Evolutionary conservation across 139 green algal genomes (phyloP).

Genomic region (Chlorella sp.): DNA sequence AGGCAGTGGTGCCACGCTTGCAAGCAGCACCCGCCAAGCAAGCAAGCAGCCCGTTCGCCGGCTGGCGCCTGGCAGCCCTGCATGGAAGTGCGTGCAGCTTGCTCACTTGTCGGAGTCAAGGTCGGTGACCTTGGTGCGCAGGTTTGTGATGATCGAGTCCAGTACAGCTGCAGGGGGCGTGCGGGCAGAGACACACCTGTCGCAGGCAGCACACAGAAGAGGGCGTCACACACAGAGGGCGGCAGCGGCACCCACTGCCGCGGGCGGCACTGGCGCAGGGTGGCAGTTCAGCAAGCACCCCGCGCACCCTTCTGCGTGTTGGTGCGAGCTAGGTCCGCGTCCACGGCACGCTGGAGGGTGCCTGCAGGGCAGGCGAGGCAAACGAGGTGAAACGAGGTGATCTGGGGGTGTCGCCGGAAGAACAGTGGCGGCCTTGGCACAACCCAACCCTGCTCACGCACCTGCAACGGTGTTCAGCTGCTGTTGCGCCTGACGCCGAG

Average conservation of each 20-base stretch:
- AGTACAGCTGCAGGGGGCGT: slow-evolving; percentile 30
- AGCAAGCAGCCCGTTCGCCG: neutral
- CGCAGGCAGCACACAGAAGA: neutral
- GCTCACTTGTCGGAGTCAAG: slow-evolving; percentile 45
- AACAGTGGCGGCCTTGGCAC: too few relatives aligned
- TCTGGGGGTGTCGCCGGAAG: neutral
- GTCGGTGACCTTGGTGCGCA: slow-evolving; percentile 42
- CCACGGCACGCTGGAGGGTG: neutral
- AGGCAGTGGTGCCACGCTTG: too few relatives aligned
- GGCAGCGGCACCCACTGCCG: neutral
- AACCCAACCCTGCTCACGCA: neutral
- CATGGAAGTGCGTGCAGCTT: too few relatives aligned
- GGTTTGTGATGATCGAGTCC: slow-evolving; percentile 41
- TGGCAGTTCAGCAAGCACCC: neutral
- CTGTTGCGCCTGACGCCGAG: slow-evolving; percentile 1
- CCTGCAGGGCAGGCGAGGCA: neutral
- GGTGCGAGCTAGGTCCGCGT: neutral
- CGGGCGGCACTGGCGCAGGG: neutral
- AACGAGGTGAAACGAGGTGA: neutral
- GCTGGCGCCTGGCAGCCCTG: neutral
- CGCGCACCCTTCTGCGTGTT: slow-evolving; percentile 12
- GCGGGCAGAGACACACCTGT: too few relatives aligned
- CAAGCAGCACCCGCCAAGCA: neutral
- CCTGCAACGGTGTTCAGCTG: neutral
- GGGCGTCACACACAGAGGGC: neutral